phyloP scores from a whole-genome alignment of 495 filamentous ascomycete genomes.

The Pseudevernia furfuracea region DNA sequence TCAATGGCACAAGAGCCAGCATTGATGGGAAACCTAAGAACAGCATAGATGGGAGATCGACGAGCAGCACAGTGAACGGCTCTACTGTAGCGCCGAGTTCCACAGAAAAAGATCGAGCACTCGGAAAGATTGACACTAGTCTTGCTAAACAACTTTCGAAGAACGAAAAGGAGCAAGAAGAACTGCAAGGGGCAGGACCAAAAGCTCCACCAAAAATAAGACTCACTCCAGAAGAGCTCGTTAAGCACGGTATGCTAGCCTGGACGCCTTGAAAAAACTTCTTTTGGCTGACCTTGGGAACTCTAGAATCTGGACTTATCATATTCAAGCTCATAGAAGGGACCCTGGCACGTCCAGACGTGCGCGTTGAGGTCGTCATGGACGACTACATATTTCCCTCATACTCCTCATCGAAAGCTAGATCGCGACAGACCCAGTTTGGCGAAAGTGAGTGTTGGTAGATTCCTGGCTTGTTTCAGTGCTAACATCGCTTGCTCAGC shows the following conservation, averaged over 20 bases:
- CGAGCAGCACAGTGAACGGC: constrained; percentile 33
- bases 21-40: constrained; percentile 29
- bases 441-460: constrained; percentile 57
- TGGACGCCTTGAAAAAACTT: background rate
- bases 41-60: constrained; percentile 28
- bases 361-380: constrained; percentile 80
- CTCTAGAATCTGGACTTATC: constrained; percentile 74
- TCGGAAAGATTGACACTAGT: constrained; percentile 28
- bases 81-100: constrained; percentile 18
- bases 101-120: constrained; percentile 17
- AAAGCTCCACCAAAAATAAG: constrained; percentile 70
- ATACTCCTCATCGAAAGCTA: constrained; percentile 70
- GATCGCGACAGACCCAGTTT: constrained; percentile 56
- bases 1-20: constrained; percentile 21
- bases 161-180: constrained; percentile 49
- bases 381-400: constrained; percentile 92
- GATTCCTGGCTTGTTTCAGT: background rate
- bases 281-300: constrained; percentile 19
- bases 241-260: constrained; percentile 54
- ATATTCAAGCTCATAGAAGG: constrained; percentile 92
- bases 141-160: constrained; percentile 37
- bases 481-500: constrained; percentile 36
- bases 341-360: constrained; percentile 65
- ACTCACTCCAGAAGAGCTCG: constrained; percentile 68
- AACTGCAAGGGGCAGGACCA: constrained; percentile 33